Evolutionary conservation across 2,329 filamentous ascomycete genomes (phyloP), one percentile per base, ranked within the genome.

Genomic region (Lasiodiplodia gonubiensis): DNA sequence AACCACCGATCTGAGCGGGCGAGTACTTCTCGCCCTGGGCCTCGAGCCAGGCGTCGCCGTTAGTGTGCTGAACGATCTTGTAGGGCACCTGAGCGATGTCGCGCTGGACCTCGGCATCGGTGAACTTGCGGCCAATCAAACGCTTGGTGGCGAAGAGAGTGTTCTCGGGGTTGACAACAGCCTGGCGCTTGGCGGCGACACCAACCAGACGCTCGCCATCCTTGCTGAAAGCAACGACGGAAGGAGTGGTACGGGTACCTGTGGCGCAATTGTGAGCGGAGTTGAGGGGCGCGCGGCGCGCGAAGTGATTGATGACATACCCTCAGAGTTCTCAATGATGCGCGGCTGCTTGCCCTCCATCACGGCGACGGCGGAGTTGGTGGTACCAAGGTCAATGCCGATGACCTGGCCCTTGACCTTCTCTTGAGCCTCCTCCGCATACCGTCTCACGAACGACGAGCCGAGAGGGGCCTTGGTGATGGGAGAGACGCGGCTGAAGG

Each of bases 131-230:
- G 78, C 94, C 94, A 81, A 98, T 97, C 80, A 98, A 89, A 88
- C 94, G 93, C 90, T 98, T 98, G 73, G 94, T 97, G 81, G 94
- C 94, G 81, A 97, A 98, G 68, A 98, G 89, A 68, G 94, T 98
- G 87, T 97, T 97, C 83, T 97, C 94, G 69, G 94, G 94, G 87
- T 98, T 98, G 77, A 98, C 94, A 75, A 97, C 94, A 71, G 94
- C 94, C 85, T 98, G 94, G 79, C 94, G 93, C 89, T 98, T 98
- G 76, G 94, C 94, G 70, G 94, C 93, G 73, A 97, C 93, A 91
- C 94, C 94, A 73, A 98, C 94, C 70, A 98, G 87, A 78, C 94
- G 91, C 88, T 98, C 94, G 73, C 94, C 94, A 80, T 97, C 93
- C 84, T 96, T 91, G 72, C 94, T 90, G 81, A 98, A 98, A 75